phyloP scores from a whole-genome alignment of 495 filamentous ascomycete species.

The Aspergillus nidulans region DNA sequence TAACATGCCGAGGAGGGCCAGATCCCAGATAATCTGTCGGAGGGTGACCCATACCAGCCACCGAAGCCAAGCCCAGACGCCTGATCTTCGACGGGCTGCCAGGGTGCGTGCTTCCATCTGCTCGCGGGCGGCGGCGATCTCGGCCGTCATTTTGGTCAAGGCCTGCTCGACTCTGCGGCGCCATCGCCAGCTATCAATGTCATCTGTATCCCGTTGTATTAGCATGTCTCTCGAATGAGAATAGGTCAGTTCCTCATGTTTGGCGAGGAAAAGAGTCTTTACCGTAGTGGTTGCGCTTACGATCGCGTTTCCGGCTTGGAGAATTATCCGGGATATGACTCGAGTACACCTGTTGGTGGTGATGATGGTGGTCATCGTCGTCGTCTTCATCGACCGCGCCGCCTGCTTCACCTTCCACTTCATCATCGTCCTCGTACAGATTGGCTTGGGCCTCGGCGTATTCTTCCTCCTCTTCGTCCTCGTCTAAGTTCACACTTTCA shows the following conservation, averaged over 20 bases:
- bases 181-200: constrained; percentile 54
- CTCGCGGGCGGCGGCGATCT: constrained; percentile 90
- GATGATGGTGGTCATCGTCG: no score
- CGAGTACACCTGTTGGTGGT: constrained; percentile 16
- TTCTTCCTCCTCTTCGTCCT: constrained; percentile 44
- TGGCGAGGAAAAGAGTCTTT: constrained; percentile 1
- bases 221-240: constrained; percentile 10
- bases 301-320: constrained; percentile 13
- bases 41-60: constrained; percentile 67
- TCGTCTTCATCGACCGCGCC: constrained; percentile 1
- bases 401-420: not conserved
- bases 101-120: constrained; percentile 65
- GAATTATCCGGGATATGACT: constrained; percentile 11
- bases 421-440: constrained; percentile 33
- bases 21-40: constrained; percentile 70
- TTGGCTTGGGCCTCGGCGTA: constrained; percentile 39
- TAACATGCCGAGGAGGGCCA: constrained; percentile 62
- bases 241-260: constrained; percentile 22
- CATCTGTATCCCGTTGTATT: constrained; percentile 13
- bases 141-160: constrained; percentile 83
- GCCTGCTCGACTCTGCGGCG: constrained; percentile 79
- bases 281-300: constrained; percentile 9
- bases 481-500: constrained; percentile 27
- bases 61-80: constrained; percentile 62
- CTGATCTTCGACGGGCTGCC: constrained; percentile 42